A percentile compares a stretch with the other conserved stretches of the same genome.
These are phyloP conservation scores for Gaeumannomyces tritici DNA, from an alignment of 2,329 filamentous ascomycete genomes.

Conservation along the genomic window DNA sequence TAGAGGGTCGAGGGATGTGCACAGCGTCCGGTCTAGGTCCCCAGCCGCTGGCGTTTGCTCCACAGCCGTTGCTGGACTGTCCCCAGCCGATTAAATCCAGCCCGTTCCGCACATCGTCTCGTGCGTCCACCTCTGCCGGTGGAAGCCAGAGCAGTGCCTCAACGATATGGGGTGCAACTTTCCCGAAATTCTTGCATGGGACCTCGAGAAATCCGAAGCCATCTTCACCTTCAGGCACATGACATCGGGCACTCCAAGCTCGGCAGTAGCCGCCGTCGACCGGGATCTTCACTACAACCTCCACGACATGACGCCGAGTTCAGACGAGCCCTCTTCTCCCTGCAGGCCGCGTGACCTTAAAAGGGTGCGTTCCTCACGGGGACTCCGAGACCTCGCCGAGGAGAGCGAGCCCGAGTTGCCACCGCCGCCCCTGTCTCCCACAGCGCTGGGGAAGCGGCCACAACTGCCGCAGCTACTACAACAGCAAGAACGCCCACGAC, in stretches of 20 bases:
- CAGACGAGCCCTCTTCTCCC: not conserved
- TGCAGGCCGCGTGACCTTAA: not conserved
- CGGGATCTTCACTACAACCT: constrained; percentile 1
- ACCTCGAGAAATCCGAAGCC: constrained; percentile 38
- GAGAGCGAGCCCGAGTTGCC: not conserved
- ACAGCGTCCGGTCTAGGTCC: not conserved
- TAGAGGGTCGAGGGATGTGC: not conserved
- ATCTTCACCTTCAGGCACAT: constrained; percentile 41
- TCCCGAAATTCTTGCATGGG: constrained; percentile 44
- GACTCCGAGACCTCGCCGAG: not conserved
- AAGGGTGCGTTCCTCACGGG: not conserved
- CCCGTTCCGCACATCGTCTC: not conserved
- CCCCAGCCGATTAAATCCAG: not conserved
- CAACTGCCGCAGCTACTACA: not conserved
- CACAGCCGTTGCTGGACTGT: not conserved
- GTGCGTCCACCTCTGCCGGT: not conserved
- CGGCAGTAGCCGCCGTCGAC: not conserved
- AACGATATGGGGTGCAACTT: constrained; percentile 32
- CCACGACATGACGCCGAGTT: not conserved
- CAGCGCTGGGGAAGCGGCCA: not conserved
- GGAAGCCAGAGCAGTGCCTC: not conserved
- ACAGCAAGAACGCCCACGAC: not conserved
- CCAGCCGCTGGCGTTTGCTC: not conserved
- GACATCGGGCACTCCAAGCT: constrained; percentile 37
- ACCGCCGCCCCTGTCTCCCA: not conserved